Evolutionary conservation across 1,139 yeast species (phyloP).

Genomic region (Arxiozyma telluris): DNA sequence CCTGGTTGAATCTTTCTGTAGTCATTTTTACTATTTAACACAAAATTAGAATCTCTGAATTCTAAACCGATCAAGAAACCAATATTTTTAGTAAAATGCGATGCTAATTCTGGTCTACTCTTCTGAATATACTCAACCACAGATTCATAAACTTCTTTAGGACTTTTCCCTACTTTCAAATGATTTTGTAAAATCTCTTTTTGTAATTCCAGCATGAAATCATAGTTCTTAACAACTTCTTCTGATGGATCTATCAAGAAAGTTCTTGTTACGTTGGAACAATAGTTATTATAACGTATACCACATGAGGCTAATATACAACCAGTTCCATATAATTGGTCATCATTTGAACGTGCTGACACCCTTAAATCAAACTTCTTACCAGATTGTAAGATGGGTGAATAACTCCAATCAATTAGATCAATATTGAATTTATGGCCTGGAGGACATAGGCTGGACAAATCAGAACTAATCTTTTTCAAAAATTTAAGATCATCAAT

Average conservation of each 20-base stretch:
- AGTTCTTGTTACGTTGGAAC: constrained; percentile 82
- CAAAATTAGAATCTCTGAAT: constrained; percentile 70
- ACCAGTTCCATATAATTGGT: constrained; percentile 62
- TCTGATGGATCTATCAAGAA: constrained; percentile 84
- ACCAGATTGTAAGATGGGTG: constrained; percentile 87
- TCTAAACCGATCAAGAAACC: constrained; percentile 92
- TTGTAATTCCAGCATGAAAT: constrained; percentile 62
- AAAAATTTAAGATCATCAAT: constrained; percentile 73
- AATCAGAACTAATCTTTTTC: constrained; percentile 51
- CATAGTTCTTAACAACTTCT: constrained; percentile 71
- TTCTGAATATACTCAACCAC: constrained; percentile 51
- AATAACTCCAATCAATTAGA: constrained; percentile 86
- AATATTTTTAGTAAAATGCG: constrained; percentile 64
- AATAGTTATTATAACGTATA: constrained; percentile 78
- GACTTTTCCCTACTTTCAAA: constrained; percentile 59
- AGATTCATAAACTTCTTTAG: constrained; percentile 57
- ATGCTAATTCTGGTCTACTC: constrained; percentile 53
- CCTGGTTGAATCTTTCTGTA: constrained; percentile 55
- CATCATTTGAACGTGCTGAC: constrained; percentile 67
- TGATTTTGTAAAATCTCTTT: constrained; percentile 44
- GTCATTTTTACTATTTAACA: constrained; percentile 67
- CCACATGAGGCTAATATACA: constrained; percentile 81
- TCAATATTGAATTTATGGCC: constrained; percentile 60
- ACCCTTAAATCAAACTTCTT: constrained; percentile 79
- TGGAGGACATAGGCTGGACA: constrained; percentile 34